Evolutionary conservation across 805 yeast genomes (phyloP).

Genomic region (Kuraishia piskuri): DNA sequence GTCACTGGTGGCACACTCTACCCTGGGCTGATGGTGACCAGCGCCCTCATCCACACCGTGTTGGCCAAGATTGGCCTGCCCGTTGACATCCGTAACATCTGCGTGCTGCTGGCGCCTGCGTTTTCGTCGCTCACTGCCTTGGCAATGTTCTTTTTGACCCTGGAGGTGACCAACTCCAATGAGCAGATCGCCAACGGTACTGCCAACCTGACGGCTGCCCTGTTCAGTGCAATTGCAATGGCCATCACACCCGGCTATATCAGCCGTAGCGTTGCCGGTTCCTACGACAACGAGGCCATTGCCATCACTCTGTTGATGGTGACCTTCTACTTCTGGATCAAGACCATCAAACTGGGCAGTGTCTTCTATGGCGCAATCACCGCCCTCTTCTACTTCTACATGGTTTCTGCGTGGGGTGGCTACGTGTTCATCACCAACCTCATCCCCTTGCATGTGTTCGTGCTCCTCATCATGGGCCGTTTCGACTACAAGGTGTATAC

Average conservation of each 20-base stretch:
- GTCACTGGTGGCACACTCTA: constrained; percentile 98
- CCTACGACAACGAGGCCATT: constrained; percentile 98
- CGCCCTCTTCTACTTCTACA: constrained; percentile 88
- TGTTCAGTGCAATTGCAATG: constrained; percentile 88
- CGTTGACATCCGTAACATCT: constrained; percentile 87
- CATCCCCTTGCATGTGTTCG: constrained; percentile 92
- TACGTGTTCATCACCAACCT: constrained; percentile 97
- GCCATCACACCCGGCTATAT: constrained; percentile 98
- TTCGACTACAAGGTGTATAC: constrained; percentile 76
- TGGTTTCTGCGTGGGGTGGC: constrained; percentile 99
- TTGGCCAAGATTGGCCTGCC: constrained; percentile 66
- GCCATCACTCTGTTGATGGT: constrained; percentile 94
- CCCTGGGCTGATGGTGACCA: constrained; percentile 97
- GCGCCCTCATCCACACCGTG: constrained; percentile 80
- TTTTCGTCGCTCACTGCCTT: constrained; percentile 89
- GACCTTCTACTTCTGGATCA: constrained; percentile 93
- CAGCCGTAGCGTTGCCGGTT: constrained; percentile 97
- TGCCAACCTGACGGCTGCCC: constrained; percentile 58
- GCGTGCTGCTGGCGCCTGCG: constrained; percentile 95
- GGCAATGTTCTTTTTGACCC: constrained; percentile 79
- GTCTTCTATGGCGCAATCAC: constrained; percentile 76
- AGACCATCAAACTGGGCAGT: constrained; percentile 86
- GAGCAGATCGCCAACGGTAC: constrained; percentile 8
- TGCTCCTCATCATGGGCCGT: constrained; percentile 88
- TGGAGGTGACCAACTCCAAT: constrained; percentile 74